Evolutionary conservation across 768 basidiomycete species (phyloP).

Genomic region (Agrocybe pediades): DNA sequence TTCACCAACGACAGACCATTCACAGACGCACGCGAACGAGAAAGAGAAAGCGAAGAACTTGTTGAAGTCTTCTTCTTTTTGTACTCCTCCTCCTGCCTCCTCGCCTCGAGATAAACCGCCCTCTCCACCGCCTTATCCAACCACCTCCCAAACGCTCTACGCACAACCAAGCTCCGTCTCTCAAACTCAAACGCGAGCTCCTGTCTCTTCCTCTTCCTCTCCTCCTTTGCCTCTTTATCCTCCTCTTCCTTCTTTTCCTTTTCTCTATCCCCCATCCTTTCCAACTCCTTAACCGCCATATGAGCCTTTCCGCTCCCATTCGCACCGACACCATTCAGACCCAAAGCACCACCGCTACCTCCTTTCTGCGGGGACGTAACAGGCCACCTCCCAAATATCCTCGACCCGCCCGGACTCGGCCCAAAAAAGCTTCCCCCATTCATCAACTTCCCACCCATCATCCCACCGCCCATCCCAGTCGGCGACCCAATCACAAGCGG

Average conservation of each 20-base stretch:
- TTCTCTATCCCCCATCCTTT: too few species aligned
- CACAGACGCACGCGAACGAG: slow-evolving; percentile 8
- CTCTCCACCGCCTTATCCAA: slow-evolving; percentile 42
- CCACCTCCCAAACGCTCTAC: slow-evolving; percentile 47
- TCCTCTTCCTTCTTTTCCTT: slow-evolving; percentile 20
- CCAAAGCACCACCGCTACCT: too few species aligned
- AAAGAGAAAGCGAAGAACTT: slow-evolving; percentile 11
- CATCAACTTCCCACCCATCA: too few species aligned
- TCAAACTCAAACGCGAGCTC: slow-evolving; percentile 44
- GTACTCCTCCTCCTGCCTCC: slow-evolving; percentile 60
- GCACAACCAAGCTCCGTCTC: slow-evolving; percentile 40
- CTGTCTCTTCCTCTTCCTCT: slow-evolving; percentile 31
- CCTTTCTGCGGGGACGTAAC: too few species aligned
- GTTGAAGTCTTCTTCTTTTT: slow-evolving; percentile 36
- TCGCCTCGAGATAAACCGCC: slow-evolving; percentile 63
- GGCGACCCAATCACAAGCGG: slow-evolving; percentile 39
- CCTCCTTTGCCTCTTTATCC: slow-evolving; percentile 31
- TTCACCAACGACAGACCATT: slow-evolving; percentile 2
- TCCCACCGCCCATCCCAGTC: too few species aligned
- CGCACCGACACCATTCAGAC: too few species aligned
- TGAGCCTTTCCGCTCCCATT: too few species aligned
- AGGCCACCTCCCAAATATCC: too few species aligned
- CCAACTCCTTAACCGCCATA: too few species aligned
- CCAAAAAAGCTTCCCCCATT: too few species aligned
- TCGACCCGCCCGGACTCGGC: too few species aligned